phyloP scores from a whole-genome alignment of 78 protist genomes.

The Goniomonas avonlea region DNA sequence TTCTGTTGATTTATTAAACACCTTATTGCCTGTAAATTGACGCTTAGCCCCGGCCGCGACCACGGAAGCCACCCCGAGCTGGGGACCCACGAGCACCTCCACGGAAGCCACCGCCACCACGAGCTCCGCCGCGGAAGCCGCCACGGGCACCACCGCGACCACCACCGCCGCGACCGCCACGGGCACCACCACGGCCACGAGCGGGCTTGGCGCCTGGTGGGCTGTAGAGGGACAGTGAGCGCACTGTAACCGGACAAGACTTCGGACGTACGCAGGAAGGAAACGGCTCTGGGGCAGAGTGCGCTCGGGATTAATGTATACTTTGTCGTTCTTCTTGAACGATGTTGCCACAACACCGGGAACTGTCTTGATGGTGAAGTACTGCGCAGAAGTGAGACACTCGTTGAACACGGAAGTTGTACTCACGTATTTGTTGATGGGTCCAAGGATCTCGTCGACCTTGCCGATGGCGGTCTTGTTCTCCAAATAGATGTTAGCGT shows the following conservation, averaged over 20 bases:
- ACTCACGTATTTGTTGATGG: constrained; percentile 26
- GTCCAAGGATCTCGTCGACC: constrained; percentile 55
- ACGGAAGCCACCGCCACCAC: too few relatives aligned
- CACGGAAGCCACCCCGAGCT: too few relatives aligned
- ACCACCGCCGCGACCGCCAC: neutral
- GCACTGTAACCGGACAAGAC: too few relatives aligned
- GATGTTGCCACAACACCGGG: constrained; percentile 43
- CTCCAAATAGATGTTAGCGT: constrained; percentile 52
- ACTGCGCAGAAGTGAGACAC: neutral
- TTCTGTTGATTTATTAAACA: too few relatives aligned
- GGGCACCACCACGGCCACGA: neutral
- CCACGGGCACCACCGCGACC: neutral
- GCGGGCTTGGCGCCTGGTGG: neutral
- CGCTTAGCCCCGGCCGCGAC: too few relatives aligned
- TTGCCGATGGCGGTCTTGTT: constrained; percentile 56
- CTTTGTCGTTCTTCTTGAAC: constrained; percentile 37
- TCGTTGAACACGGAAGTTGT: neutral
- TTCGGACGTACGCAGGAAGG: constrained; percentile 21
- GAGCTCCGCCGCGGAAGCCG: neutral
- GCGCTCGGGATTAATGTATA: constrained; percentile 43
- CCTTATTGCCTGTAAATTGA: too few relatives aligned
- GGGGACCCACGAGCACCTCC: too few relatives aligned
- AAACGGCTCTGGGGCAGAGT: constrained; percentile 53
- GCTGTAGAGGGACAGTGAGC: too few relatives aligned
- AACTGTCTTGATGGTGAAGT: constrained; percentile 36